A percentile compares a stretch with the other conserved stretches of the same genome.
Evolutionary conservation across 2,329 filamentous ascomycete genomes (phyloP).

Genomic region (Rutstroemia sp.): DNA sequence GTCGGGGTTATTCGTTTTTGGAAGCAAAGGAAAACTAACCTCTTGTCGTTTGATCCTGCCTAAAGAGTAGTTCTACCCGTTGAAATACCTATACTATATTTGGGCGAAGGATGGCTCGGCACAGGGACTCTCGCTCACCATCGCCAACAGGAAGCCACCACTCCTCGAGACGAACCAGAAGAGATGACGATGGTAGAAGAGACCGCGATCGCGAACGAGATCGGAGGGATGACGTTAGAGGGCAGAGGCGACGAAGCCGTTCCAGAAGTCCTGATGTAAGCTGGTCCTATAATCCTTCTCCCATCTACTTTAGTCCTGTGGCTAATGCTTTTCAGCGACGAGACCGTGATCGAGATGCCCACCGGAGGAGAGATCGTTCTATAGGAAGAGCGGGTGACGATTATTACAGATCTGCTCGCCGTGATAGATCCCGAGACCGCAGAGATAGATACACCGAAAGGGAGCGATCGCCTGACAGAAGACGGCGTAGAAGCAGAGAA

Average conservation of each 20-base stretch:
- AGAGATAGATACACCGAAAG: slow-evolving; percentile 48
- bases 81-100: slow-evolving; percentile 17
- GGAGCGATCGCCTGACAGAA: slow-evolving; percentile 50
- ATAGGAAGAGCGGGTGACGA: slow-evolving; percentile 60
- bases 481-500: slow-evolving; percentile 58
- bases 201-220: slow-evolving; percentile 44
- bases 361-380: slow-evolving; percentile 64
- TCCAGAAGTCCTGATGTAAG: slow-evolving; percentile 58
- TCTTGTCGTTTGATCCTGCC: slow-evolving; percentile 12
- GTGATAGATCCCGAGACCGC: slow-evolving; percentile 58
- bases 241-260: slow-evolving; percentile 47
- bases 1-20: background rate
- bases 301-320: slow-evolving; percentile 14
- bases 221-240: slow-evolving; percentile 42
- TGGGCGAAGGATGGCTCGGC: slow-evolving; percentile 48
- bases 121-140: slow-evolving; percentile 72
- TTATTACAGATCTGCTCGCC: slow-evolving; percentile 51
- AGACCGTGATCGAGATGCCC: slow-evolving; percentile 51
- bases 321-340: slow-evolving; percentile 41
- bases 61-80: slow-evolving; percentile 38
- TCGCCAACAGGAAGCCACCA: slow-evolving; percentile 83
- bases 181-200: slow-evolving; percentile 41
- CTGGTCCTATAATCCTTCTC: slow-evolving; percentile 16
- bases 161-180: slow-evolving; percentile 52
- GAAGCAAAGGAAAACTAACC: background rate